These are phyloP conservation scores for Neodidymelliopsis sp. DNA, from an alignment of 2,329 filamentous ascomycete genomes.

Conservation along the genomic window DNA sequence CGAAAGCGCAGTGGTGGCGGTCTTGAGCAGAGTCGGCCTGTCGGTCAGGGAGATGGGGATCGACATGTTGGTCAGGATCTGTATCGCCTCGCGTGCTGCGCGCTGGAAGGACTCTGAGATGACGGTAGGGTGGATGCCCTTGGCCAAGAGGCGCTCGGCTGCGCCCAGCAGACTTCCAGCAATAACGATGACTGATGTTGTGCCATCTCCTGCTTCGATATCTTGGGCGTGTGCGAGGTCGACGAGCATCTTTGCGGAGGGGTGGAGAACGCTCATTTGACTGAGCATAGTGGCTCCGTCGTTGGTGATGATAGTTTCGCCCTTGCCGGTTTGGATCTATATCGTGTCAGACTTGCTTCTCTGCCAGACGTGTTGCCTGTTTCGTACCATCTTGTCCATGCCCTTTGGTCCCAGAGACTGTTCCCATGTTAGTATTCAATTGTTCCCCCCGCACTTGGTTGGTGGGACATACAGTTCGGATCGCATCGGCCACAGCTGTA, in stretches of 20 bases:
- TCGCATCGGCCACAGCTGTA: slow-evolving; percentile 92
- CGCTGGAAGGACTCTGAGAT: slow-evolving; percentile 98
- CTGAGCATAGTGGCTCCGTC: slow-evolving; percentile 99
- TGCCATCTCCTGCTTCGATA: slow-evolving; percentile 97
- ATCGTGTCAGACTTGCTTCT: not conserved
- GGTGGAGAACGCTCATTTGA: slow-evolving; percentile 99
- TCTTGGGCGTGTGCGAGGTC: slow-evolving; percentile 97
- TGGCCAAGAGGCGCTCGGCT: slow-evolving; percentile 86
- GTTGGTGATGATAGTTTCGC: slow-evolving; percentile 98
- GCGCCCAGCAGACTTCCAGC: slow-evolving; percentile 93
- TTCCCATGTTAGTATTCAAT: slow-evolving; percentile 32
- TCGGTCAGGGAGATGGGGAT: slow-evolving; percentile 90
- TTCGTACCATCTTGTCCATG: slow-evolving; percentile 88
- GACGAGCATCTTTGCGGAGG: slow-evolving; percentile 99
- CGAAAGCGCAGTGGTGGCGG: slow-evolving; percentile 93
- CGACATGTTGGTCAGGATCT: slow-evolving; percentile 93
- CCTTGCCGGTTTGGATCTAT: slow-evolving; percentile 87
- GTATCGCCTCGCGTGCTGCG: slow-evolving; percentile 86
- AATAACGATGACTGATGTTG: slow-evolving; percentile 97
- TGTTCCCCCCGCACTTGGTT: slow-evolving; percentile 29
- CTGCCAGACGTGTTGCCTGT: slow-evolving; percentile 43
- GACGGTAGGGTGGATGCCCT: slow-evolving; percentile 93
- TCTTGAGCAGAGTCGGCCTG: slow-evolving; percentile 89
- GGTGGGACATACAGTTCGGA: slow-evolving; percentile 72
- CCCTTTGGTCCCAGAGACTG: slow-evolving; percentile 90